phyloP scores from a whole-genome alignment of 352 stramenopile genomes.

The Pythium vanterpoolii region DNA sequence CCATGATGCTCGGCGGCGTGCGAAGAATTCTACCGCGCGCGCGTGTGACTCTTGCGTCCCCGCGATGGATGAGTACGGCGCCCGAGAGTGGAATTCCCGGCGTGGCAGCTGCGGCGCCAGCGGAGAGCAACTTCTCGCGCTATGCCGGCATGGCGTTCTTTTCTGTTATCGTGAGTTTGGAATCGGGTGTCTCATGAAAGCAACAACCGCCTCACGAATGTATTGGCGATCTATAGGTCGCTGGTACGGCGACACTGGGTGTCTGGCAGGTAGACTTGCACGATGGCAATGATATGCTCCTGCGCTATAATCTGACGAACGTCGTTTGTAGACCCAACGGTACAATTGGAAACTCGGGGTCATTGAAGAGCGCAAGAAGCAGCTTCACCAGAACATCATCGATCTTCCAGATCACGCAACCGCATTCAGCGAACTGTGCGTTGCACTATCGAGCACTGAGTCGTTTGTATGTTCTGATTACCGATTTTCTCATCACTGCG shows the following conservation, averaged over 20 bases:
- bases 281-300: not conserved
- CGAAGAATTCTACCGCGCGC: conserved; percentile 7
- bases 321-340: conserved; percentile 53
- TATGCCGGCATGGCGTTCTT: conserved; percentile 86
- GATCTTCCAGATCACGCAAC: conserved; percentile 61
- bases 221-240: conserved; percentile 33
- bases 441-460: not conserved
- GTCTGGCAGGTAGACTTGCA: conserved; percentile 59
- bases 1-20: conserved; percentile 15
- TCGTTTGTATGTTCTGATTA: not conserved
- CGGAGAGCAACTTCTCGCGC: conserved; percentile 71
- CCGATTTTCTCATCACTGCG: not conserved
- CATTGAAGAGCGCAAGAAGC: conserved; percentile 79
- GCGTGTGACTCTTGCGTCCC: conserved; percentile 8
- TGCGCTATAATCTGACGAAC: not conserved
- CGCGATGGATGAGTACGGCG: conserved; percentile 31
- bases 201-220: not conserved
- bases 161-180: conserved; percentile 53
- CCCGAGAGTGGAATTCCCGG: conserved; percentile 6
- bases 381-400: conserved; percentile 56
- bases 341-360: conserved; percentile 90
- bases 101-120: not conserved
- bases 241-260: conserved; percentile 71
- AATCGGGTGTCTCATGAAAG: not conserved
- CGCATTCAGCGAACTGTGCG: conserved; percentile 52